phyloP scores from a whole-genome alignment of 1,284 basidiomycete genomes.

The Thecaphora frezii region DNA sequence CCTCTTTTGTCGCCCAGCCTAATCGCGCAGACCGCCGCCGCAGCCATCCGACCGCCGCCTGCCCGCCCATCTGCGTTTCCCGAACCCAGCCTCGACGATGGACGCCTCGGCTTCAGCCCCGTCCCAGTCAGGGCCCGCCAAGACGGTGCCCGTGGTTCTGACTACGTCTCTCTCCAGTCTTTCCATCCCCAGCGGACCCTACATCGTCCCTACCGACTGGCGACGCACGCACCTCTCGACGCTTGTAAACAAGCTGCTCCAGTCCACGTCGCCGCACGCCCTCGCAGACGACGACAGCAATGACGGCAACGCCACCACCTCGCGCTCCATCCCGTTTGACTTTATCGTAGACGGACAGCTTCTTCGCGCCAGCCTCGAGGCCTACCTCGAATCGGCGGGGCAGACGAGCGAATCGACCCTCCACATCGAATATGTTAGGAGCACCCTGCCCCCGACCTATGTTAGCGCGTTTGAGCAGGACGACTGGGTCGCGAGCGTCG shows the following conservation, averaged over 20 bases:
- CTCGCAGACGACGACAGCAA: not conserved
- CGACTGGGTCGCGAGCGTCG: conserved; percentile 89
- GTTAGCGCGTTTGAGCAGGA: conserved; percentile 81
- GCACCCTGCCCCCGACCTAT: conserved; percentile 82
- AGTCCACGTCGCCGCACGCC: conserved; percentile 23
- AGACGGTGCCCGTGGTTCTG: conserved; percentile 41
- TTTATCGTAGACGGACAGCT: conserved; percentile 85
- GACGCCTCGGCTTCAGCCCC: conserved; percentile 1
- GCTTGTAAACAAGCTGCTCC: conserved; percentile 89
- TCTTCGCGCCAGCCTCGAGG: conserved; percentile 71
- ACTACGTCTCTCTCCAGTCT: conserved; percentile 63
- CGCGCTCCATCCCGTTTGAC: conserved; percentile 80
- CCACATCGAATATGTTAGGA: conserved; percentile 91
- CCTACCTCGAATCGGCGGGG: conserved; percentile 77
- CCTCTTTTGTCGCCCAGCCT: too few relatives aligned
- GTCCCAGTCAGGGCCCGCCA: conserved; percentile 8
- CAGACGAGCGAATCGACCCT: conserved; percentile 75
- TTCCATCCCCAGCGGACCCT: conserved; percentile 83
- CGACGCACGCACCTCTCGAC: conserved; percentile 94
- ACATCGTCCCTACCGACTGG: conserved; percentile 90
- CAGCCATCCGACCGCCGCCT: too few relatives aligned
- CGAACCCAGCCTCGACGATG: too few relatives aligned
- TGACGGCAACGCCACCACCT: conserved; percentile 1
- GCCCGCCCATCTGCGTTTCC: too few relatives aligned
- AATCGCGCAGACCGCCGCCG: too few relatives aligned